Conservation (phyloP, 257 asterid genomes). For the Linaria vulgaris region DNA sequence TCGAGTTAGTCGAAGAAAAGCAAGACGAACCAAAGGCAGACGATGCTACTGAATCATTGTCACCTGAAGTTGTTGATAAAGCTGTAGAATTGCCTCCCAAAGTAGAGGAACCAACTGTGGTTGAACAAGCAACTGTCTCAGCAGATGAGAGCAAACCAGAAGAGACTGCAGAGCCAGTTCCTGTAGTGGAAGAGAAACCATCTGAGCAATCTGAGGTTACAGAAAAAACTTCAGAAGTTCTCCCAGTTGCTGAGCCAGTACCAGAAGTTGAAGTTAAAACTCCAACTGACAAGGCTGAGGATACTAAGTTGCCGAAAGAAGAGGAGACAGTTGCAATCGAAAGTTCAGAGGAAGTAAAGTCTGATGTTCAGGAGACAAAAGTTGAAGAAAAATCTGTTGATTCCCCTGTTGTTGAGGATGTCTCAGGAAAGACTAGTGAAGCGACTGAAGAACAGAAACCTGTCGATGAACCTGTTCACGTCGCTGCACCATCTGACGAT, state of each 20-base stretch:
- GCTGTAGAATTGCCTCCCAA: constrained; percentile 27
- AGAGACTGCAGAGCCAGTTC: constrained; percentile 30
- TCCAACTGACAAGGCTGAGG: constrained; percentile 29
- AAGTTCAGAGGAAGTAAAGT: constrained; percentile 20
- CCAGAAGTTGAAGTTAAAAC: constrained; percentile 31
- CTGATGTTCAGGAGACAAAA: constrained; percentile 24
- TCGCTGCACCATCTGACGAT: constrained; percentile 25
- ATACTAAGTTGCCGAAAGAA: constrained; percentile 11
- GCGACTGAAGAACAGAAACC: constrained; percentile 30
- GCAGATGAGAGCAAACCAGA: constrained; percentile 26
- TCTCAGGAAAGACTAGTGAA: neutral
- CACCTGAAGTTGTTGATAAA: constrained; percentile 25
- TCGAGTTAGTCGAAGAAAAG: constrained; percentile 29
- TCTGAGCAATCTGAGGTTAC: constrained; percentile 24
- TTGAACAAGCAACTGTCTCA: constrained; percentile 29
- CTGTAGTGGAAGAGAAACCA: constrained; percentile 35
- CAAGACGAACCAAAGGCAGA: constrained; percentile 28
- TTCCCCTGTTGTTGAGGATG: constrained; percentile 22
- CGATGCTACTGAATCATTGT: constrained; percentile 27
- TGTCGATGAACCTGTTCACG: constrained; percentile 19
- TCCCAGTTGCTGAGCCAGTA: constrained; percentile 28
- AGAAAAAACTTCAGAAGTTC: constrained; percentile 31
- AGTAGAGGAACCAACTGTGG: constrained; percentile 28
- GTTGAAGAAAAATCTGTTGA: constrained; percentile 28
- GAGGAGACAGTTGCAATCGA: constrained; percentile 29